Evolutionary conservation across 345 rosid genomes (phyloP), one percentile per base, ranked within the genome.

Genomic region (Euphorbia tirucalli): DNA sequence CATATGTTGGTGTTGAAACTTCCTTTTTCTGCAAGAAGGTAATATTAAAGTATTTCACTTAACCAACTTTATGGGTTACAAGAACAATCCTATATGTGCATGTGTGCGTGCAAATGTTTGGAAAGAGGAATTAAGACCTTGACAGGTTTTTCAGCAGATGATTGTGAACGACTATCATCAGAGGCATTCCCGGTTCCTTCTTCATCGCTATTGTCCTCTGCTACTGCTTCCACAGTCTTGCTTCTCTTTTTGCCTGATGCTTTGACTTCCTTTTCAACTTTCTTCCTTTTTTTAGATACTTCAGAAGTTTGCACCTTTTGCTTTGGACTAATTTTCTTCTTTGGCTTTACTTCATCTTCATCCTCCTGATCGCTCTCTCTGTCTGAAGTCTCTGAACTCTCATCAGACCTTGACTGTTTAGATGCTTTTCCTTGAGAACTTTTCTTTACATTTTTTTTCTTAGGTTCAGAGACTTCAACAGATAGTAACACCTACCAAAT

Each of bases 21-120:
- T 88, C 93, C 87, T 88, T 92, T 79, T 81, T 82, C 93, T 88
- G 91, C 85, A 79, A 74, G 35, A 78, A 41, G 21, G 71, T 57
- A 71, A 30, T 60, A 70, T 61, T 43, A 41, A 61, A 54, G 50
- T 63, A 69, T 50, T 73, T 52, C 49, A 54, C 49, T 3, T 18
- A 10, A 72, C 52, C 55, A 73, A 41, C 18, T 41, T 48, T 22
- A 25, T 57, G 21, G 64, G 49, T 74, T 70, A 63, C 61, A 11
- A 60, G 57, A 60, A n/a, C 19, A 13, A 0, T 37, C 13, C 13
- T 39, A 11, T 14, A 31, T 43, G 32, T 43, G 28, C 22, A 27
- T 44, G 54, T 11, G 19, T 37, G 70, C 28, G 25, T 16, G 15
- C 19, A 35, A 16, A 54, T 10, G 24, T 35, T 32, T 35, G 49